Evolutionary conservation across 2,329 filamentous ascomycete genomes (phyloP).

Genomic region (Neonectria ditissima): DNA sequence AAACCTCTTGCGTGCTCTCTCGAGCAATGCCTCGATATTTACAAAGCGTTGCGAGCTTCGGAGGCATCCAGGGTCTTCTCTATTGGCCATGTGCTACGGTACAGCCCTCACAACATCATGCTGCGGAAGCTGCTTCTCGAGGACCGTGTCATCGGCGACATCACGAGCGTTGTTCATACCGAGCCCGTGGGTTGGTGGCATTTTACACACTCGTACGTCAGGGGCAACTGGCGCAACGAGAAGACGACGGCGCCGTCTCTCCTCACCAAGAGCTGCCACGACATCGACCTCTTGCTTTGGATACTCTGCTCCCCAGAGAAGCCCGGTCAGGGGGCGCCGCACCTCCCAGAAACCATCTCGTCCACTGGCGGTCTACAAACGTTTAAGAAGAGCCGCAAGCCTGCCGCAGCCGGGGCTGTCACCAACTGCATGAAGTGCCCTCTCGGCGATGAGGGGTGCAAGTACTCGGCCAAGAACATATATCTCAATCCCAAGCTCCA

Average conservation of each 20-base stretch:
- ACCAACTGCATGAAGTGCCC: conserved; percentile 89
- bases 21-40: conserved; percentile 82
- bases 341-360: conserved; percentile 80
- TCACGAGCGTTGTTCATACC: conserved; percentile 88
- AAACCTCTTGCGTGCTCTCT: conserved; percentile 90
- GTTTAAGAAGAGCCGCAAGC: conserved; percentile 83
- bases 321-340: conserved; percentile 62
- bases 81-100: conserved; percentile 92
- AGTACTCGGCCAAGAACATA: conserved; percentile 86
- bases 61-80: conserved; percentile 73
- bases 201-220: conserved; percentile 89
- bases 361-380: conserved; percentile 83
- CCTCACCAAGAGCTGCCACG: conserved; percentile 95
- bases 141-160: conserved; percentile 82
- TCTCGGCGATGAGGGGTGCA: conserved; percentile 76
- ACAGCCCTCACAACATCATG: conserved; percentile 91
- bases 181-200: conserved; percentile 98
- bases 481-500: conserved; percentile 76
- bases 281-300: conserved; percentile 95
- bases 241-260: conserved; percentile 82
- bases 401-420: conserved; percentile 75
- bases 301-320: conserved; percentile 79
- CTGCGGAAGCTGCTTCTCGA: conserved; percentile 82
- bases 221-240: conserved; percentile 92
- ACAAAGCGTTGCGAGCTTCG: conserved; percentile 62